Conservation (phyloP, 2,329 filamentous ascomycete species). For the Geosmithia putterillii region DNA sequence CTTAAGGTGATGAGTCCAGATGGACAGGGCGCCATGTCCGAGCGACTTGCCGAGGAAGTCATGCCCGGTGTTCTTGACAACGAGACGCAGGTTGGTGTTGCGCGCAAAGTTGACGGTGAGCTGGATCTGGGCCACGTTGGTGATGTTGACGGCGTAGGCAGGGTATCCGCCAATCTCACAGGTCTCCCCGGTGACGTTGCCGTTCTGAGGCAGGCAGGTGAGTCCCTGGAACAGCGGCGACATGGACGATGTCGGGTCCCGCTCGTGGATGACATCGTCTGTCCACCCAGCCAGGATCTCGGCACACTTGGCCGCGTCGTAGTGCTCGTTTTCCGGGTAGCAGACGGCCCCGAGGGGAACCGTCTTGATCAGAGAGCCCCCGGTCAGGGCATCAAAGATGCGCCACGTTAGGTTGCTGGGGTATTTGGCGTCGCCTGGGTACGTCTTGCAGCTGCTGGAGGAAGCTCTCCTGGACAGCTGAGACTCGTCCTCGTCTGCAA, state of each 20-base stretch:
- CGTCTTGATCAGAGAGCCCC: slow-evolving; percentile 17
- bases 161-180: slow-evolving; percentile 29
- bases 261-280: slow-evolving; percentile 2
- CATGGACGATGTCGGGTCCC: slow-evolving; percentile 26
- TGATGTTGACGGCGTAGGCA: slow-evolving; percentile 25
- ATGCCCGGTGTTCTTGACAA: slow-evolving; percentile 40
- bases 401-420: slow-evolving; percentile 15
- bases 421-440: slow-evolving; percentile 14
- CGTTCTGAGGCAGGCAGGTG: slow-evolving; percentile 20
- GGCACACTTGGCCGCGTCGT: slow-evolving; percentile 12
- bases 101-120: slow-evolving; percentile 32
- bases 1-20: slow-evolving; percentile 46
- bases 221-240: slow-evolving; percentile 24
- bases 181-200: slow-evolving; percentile 6
- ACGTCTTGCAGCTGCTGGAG: slow-evolving; percentile 11
- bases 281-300: slow-evolving; percentile 11
- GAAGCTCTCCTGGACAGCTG: too few species aligned
- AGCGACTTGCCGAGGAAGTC: slow-evolving; percentile 46
- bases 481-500: slow-evolving; percentile 8
- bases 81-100: slow-evolving; percentile 32
- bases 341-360: slow-evolving; percentile 18
- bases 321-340: slow-evolving; percentile 12
- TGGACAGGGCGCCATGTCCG: slow-evolving; percentile 42
- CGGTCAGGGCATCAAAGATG: slow-evolving; percentile 18
- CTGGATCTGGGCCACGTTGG: slow-evolving; percentile 29